Conservation (phyloP, 2,329 filamentous ascomycete species). For the Fusarium decemcellulare region DNA sequence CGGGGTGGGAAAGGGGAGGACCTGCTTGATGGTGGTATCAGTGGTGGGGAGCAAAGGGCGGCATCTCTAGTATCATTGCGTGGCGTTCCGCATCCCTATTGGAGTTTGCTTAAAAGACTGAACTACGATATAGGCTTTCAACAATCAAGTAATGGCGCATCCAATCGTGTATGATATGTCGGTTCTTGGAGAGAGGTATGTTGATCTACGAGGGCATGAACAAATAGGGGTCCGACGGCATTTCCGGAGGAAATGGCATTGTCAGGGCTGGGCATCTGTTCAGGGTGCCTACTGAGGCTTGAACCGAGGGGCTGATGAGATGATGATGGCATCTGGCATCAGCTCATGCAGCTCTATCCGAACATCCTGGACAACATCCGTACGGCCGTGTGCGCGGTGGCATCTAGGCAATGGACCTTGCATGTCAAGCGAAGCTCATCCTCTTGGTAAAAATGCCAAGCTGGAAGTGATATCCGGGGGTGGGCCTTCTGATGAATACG, state of each 20-base stretch:
- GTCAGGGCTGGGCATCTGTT: background rate
- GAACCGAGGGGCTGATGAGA: background rate
- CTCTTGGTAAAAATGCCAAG: conserved; percentile 34
- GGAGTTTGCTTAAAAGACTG: conserved; percentile 34
- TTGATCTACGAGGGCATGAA: too few species aligned
- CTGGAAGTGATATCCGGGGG: conserved; percentile 29
- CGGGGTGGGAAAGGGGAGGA: conserved; percentile 16
- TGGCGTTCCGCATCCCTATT: conserved; percentile 24
- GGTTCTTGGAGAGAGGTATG: too few species aligned
- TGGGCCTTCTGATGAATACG: conserved; percentile 24
- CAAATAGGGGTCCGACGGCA: background rate
- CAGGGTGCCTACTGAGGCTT: background rate
- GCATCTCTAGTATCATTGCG: conserved; percentile 32
- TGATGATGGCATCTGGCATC: background rate
- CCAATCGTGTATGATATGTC: background rate
- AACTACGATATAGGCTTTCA: conserved; percentile 15
- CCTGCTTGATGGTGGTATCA: conserved; percentile 21
- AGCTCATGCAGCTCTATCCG: background rate
- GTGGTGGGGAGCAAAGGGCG: conserved; percentile 35
- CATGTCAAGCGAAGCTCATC: conserved; percentile 3
- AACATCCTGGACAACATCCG: background rate
- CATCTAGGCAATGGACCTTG: background rate
- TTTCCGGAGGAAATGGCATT: background rate
- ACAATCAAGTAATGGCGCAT: conserved; percentile 16
- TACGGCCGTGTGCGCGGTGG: background rate